Conservation (phyloP, 805 yeast species). For the Ogataea philodendri region DNA sequence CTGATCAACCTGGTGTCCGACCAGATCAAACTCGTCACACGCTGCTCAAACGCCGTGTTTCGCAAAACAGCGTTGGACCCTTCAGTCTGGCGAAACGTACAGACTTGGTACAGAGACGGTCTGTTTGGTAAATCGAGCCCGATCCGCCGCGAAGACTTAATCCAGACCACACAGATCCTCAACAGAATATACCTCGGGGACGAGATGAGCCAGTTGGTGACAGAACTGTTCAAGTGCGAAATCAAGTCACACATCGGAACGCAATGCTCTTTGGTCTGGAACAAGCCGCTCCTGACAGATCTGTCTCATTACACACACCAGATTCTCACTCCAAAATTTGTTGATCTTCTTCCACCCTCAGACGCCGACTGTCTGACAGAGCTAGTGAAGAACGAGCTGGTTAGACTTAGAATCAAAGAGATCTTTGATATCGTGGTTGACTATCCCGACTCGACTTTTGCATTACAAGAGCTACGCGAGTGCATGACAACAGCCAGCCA, state of each 20-base stretch:
- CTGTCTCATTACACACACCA: constrained; percentile 39
- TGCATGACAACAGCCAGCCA: constrained; percentile 50
- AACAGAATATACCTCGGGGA: constrained; percentile 22
- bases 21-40: constrained; percentile 20
- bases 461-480: constrained; percentile 55
- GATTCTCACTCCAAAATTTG: constrained; percentile 37
- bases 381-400: constrained; percentile 26
- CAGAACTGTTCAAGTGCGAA: constrained; percentile 37
- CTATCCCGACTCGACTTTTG: constrained; percentile 51
- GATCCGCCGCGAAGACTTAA: constrained; percentile 14
- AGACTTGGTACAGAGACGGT: constrained; percentile 16
- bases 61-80: constrained; percentile 15
- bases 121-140: constrained; percentile 15
- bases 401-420: constrained; percentile 51
- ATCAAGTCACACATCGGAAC: constrained; percentile 34
- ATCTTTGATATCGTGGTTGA: constrained; percentile 54
- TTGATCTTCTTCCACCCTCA: constrained; percentile 16
- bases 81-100: constrained; percentile 11
- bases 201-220: constrained; percentile 31
- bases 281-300: constrained; percentile 33
- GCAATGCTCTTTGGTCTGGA: constrained; percentile 39
- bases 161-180: constrained; percentile 20
- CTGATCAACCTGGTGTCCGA: constrained; percentile 12
- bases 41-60: constrained; percentile 26
- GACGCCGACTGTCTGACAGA: constrained; percentile 19